These are phyloP conservation scores for Podaxis carcinomalis DNA, from an alignment of 768 basidiomycete genomes.

Conservation along the genomic window DNA sequence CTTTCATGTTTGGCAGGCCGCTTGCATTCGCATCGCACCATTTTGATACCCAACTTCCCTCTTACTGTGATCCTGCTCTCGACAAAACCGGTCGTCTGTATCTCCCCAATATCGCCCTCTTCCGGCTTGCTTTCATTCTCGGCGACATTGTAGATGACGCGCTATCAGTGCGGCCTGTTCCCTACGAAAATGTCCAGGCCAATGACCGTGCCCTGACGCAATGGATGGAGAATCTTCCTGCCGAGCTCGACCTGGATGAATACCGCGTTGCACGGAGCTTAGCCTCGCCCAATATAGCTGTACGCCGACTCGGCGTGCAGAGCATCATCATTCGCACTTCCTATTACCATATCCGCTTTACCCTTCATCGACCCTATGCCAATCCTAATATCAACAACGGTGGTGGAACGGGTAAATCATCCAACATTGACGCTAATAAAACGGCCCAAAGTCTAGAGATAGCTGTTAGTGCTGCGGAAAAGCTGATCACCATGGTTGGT, in stretches of 20 bases:
- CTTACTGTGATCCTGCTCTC: constrained; percentile 56
- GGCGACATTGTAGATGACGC: constrained; percentile 87
- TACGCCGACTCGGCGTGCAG: constrained; percentile 71
- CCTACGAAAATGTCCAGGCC: constrained; percentile 67
- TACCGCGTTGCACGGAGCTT: constrained; percentile 69
- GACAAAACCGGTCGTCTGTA: constrained; percentile 66
- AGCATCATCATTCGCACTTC: constrained; percentile 76
- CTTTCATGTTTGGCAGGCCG: constrained; percentile 83
- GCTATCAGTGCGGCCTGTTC: constrained; percentile 73
- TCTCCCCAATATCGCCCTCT: constrained; percentile 71
- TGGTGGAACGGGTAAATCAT: constrained; percentile 19
- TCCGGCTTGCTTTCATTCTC: constrained; percentile 71
- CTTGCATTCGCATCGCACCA: constrained; percentile 73
- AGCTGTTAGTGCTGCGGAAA: constrained; percentile 73
- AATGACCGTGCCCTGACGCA: constrained; percentile 68
- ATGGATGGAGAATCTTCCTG: constrained; percentile 76
- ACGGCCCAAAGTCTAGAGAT: constrained; percentile 63
- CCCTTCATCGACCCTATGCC: constrained; percentile 77
- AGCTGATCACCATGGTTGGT: constrained; percentile 72
- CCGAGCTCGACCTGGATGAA: constrained; percentile 74
- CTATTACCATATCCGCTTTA: constrained; percentile 81
- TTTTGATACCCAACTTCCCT: constrained; percentile 78
- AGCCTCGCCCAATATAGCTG: constrained; percentile 54
- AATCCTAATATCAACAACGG: constrained; percentile 29
- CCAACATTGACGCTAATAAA: constrained; percentile 34